Evolutionary conservation across 257 asterid species (phyloP).

Genomic region (Perilla frutescens): DNA sequence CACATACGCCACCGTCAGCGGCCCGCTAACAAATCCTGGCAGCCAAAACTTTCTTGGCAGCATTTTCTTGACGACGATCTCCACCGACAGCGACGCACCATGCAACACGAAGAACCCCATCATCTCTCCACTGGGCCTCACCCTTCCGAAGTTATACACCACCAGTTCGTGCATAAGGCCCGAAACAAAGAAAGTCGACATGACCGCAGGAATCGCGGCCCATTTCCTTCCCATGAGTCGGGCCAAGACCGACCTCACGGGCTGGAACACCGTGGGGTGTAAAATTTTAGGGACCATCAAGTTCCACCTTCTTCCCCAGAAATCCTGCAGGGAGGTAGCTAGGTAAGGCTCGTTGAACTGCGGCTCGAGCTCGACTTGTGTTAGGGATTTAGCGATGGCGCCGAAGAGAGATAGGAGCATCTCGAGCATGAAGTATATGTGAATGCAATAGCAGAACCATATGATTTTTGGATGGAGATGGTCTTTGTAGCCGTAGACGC

Average conservation of each 20-base stretch:
- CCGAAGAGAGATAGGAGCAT: slow-evolving; percentile 42
- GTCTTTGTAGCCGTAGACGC: slow-evolving; percentile 29
- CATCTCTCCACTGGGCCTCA: slow-evolving; percentile 53
- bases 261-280: slow-evolving; percentile 45
- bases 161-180: slow-evolving; percentile 75
- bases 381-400: slow-evolving; percentile 11
- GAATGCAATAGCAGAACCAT: slow-evolving; percentile 44
- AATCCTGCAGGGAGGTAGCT: slow-evolving; percentile 63
- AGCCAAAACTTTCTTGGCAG: slow-evolving; percentile 18
- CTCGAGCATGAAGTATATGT: slow-evolving; percentile 52
- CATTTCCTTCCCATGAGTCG: slow-evolving; percentile 10
- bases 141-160: slow-evolving; percentile 51
- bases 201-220: slow-evolving; percentile 39
- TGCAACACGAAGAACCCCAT: slow-evolving; percentile 52
- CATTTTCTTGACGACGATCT: slow-evolving; percentile 43
- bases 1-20: slow-evolving; percentile 49
- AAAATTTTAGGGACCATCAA: slow-evolving; percentile 54
- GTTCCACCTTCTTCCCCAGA: slow-evolving; percentile 77
- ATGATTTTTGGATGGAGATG: slow-evolving; percentile 42
- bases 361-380: slow-evolving; percentile 49
- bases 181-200: slow-evolving; percentile 56
- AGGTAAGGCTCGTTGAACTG: slow-evolving; percentile 58
- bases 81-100: slow-evolving; percentile 46
- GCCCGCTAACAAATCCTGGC: slow-evolving; percentile 45
- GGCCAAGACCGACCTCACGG: slow-evolving; percentile 25